Base-by-base conservation (phyloP, 2,329 filamentous ascomycete species). In the Aspergillus sp. region DNA sequence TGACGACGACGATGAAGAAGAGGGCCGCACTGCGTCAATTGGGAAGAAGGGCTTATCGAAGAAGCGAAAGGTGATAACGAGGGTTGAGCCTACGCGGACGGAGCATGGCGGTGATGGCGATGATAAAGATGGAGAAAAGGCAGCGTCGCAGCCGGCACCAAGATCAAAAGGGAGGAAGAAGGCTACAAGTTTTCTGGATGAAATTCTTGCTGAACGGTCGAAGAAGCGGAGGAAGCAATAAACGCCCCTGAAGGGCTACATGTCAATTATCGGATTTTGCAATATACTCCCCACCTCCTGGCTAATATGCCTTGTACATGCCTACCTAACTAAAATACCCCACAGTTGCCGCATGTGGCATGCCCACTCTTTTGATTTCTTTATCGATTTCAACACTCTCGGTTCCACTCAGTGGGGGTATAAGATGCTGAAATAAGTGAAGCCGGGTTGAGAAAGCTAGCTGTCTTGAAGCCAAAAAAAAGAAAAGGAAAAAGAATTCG, bases 141-240 rank as follows among this genome's bases (percentile, higher is more conserved):
- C 58, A 6, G 54, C 59, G n/a, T 56, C 63, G 52, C 61, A 50
- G n/a, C 52, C 65, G 55, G 55, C 58, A 46, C 59, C 62, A 30
- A 61, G 61, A 25, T 51, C 66, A 9, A 75, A 71, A 55, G 69
- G 66, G 23, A 73, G 71, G 30, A 82, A 79, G 65, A 78, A 79
- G 54, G 76, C 76, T 1, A 76, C 70, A 15, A 85, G 79, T 63
- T 87, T 83, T 67, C 74, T 87, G 25, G 85, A 87, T 70, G 83
- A 87, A 65, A 71, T 87, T 17, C 67, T 81, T 52, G 74, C 74
- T n/a, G 69, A 77, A 52, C 66, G 76, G 59, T 79, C 80, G 7
- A 83, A 80, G 65, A 86, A 85, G 69, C 81, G 79, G 66, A 79
- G 79, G 70, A 76, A 71, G 59, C 76, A 72, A 60, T n/a, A 38